phyloP scores from a whole-genome alignment of 306 rosid genomes.

The Quercus dentata region DNA sequence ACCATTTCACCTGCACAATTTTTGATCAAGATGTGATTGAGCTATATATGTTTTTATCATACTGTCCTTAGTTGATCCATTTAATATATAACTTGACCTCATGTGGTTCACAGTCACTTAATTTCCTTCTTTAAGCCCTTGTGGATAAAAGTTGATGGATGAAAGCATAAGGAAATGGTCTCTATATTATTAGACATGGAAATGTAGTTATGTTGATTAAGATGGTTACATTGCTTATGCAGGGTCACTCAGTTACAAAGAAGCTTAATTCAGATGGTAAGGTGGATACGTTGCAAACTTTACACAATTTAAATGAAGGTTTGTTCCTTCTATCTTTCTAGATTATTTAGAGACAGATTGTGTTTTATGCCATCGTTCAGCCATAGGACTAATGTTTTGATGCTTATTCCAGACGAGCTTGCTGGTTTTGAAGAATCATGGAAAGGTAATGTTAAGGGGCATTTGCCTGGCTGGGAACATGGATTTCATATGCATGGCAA shows the following conservation, averaged over 20 bases:
- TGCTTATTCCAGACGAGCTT: slow-evolving; percentile 57
- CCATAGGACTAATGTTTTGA: background rate
- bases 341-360: background rate
- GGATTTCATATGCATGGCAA: slow-evolving; percentile 31
- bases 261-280: slow-evolving; percentile 73
- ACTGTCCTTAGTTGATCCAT: background rate
- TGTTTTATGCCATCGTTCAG: background rate
- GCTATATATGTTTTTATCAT: background rate
- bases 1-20: background rate
- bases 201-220: background rate
- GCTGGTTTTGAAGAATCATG: slow-evolving; percentile 71
- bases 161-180: background rate
- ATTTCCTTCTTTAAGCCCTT: background rate
- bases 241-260: slow-evolving; percentile 86
- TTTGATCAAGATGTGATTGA: background rate
- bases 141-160: background rate
- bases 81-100: background rate
- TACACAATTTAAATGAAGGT: slow-evolving; percentile 88
- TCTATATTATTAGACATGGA: background rate
- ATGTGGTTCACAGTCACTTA: background rate
- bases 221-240: slow-evolving; percentile 8
- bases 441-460: slow-evolving; percentile 47
- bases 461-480: slow-evolving; percentile 27
- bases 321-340: slow-evolving; percentile 3
- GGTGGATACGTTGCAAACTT: slow-evolving; percentile 59